phyloP scores from a whole-genome alignment of 495 filamentous ascomycete genomes.

The Parachaetomium inaequale region DNA sequence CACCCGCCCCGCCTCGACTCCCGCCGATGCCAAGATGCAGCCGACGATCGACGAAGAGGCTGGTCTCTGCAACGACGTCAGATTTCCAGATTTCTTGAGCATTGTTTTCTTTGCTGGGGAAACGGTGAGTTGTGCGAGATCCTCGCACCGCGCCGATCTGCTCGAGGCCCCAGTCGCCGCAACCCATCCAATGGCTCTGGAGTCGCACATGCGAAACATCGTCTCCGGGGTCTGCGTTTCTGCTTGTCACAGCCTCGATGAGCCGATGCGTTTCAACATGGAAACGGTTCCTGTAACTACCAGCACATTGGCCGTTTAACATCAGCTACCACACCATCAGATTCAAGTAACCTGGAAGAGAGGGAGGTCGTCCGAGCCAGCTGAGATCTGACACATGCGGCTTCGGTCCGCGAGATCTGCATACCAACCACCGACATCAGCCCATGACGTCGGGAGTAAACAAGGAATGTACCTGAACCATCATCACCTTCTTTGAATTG shows the following conservation, averaged over 20 bases:
- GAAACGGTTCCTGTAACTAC: no score
- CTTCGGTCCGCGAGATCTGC: background rate
- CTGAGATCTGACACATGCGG: background rate
- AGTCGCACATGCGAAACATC: slow-evolving; percentile 9
- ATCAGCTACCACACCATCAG: no score
- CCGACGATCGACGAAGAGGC: background rate
- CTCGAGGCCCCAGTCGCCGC: background rate
- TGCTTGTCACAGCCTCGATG: background rate
- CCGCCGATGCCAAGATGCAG: background rate
- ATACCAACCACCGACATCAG: background rate
- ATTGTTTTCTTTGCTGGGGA: background rate
- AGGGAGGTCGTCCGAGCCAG: no score
- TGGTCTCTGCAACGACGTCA: background rate
- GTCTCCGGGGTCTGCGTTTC: slow-evolving; percentile 1
- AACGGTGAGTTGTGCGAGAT: background rate
- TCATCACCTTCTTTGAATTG: no score
- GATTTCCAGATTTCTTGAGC: background rate
- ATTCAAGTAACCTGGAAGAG: no score
- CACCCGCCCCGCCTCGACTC: background rate
- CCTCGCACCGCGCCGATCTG: background rate
- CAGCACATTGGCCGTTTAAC: no score
- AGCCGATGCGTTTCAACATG: background rate
- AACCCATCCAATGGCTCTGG: background rate
- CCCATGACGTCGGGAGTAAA: background rate
- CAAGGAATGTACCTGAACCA: background rate